phyloP scores from a whole-genome alignment of 148 eudicot species.

The Selenicereus undatus region DNA sequence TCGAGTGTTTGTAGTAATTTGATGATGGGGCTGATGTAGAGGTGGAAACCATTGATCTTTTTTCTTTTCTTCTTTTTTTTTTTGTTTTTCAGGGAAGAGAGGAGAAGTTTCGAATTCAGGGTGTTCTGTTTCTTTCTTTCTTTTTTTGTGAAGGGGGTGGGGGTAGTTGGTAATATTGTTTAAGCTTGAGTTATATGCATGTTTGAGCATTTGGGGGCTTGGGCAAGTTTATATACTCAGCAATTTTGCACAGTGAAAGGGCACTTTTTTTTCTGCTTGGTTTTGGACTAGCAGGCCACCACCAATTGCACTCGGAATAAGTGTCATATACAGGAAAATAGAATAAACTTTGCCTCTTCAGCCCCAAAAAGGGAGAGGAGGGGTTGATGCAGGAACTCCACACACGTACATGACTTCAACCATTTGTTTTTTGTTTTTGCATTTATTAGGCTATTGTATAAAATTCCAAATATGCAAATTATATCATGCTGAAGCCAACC shows the following conservation, averaged over 20 bases:
- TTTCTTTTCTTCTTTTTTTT: no score
- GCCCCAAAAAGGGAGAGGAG: neutral
- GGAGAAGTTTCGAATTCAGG: no score
- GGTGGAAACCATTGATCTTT: conserved; percentile 18
- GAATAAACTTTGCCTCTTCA: conserved; percentile 2
- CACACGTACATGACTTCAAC: neutral
- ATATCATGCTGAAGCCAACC: neutral
- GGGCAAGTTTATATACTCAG: neutral
- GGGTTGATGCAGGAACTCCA: neutral
- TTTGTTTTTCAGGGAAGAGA: neutral
- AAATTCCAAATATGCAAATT: neutral
- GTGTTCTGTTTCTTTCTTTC: no score
- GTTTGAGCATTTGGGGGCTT: conserved; percentile 3
- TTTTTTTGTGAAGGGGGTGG: no score
- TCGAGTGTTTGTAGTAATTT: neutral
- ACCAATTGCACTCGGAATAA: neutral
- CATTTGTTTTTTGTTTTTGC: neutral
- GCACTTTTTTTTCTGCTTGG: neutral
- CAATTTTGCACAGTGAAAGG: neutral
- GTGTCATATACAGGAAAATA: conserved; percentile 8
- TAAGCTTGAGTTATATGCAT: conserved; percentile 1
- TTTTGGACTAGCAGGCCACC: neutral
- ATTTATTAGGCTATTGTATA: neutral
- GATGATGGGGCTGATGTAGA: neutral
- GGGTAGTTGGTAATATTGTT: no score